phyloP scores from a whole-genome alignment of 768 basidiomycete species.

The Stropharia rugosoannulata region DNA sequence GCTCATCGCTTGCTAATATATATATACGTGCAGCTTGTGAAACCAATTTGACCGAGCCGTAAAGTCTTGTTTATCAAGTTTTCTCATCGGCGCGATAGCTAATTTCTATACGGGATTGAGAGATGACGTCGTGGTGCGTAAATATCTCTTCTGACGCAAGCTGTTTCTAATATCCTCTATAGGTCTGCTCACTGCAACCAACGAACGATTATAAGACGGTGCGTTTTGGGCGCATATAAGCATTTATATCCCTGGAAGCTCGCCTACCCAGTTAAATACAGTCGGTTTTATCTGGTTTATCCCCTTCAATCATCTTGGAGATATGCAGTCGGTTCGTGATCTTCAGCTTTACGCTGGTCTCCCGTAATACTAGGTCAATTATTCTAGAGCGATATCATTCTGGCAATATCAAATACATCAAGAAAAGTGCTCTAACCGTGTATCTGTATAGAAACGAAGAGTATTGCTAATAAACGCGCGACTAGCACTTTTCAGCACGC shows the following conservation, averaged over 20 bases:
- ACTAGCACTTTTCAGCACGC: constrained; percentile 81
- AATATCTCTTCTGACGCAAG: background rate
- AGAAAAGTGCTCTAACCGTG: constrained; percentile 53
- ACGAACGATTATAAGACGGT: constrained; percentile 93
- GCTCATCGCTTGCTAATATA: background rate
- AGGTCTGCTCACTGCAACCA: constrained; percentile 83
- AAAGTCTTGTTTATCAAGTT: constrained; percentile 17
- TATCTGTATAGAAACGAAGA: background rate
- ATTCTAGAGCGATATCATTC: constrained; percentile 73
- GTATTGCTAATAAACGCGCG: constrained; percentile 10
- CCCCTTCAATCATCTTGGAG: constrained; percentile 73
- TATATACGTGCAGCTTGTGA: constrained; percentile 70
- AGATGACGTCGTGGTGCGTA: constrained; percentile 63
- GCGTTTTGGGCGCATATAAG: constrained; percentile 36
- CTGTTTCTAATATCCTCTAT: background rate
- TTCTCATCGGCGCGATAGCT: background rate
- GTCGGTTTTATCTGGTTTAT: constrained; percentile 84
- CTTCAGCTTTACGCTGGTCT: background rate
- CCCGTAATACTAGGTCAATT: background rate
- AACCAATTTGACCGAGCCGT: constrained; percentile 79
- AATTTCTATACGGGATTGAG: constrained; percentile 24
- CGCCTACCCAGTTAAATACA: constrained; percentile 23
- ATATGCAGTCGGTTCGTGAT: constrained; percentile 70
- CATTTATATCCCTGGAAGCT: constrained; percentile 8
- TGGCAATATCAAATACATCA: constrained; percentile 92